phyloP scores from a whole-genome alignment of 306 rosid genomes.

The Trifolium dubium region DNA sequence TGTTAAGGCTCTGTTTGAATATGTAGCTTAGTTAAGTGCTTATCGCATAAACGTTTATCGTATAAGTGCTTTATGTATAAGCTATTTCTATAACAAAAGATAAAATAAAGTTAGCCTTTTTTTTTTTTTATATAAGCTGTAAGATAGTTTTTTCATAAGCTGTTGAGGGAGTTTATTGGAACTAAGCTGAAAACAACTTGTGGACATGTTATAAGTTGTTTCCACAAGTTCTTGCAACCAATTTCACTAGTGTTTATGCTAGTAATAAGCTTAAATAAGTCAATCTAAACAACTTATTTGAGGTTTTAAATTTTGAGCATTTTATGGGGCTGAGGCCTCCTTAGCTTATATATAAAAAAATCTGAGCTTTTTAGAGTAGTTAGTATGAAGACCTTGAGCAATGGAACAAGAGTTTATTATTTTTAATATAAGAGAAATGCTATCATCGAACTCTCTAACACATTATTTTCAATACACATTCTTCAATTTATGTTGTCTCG shows the following conservation, averaged over 20 bases:
- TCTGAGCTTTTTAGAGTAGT: not conserved
- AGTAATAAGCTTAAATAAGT: not conserved
- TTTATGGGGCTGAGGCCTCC: not conserved
- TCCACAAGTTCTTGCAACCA: not conserved
- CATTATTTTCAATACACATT: not conserved
- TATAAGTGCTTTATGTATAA: not conserved
- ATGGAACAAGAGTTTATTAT: not conserved
- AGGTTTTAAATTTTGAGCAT: not conserved
- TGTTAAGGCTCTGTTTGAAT: not conserved
- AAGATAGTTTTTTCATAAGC: not conserved
- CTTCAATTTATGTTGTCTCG: not conserved
- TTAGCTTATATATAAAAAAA: too few species aligned
- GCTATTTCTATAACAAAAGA: not conserved
- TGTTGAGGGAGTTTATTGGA: not conserved
- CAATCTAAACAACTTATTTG: not conserved
- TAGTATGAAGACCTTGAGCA: not conserved
- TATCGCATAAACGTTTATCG: not conserved
- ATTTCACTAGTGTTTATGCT: not conserved
- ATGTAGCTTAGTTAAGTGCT: not conserved
- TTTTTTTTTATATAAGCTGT: not conserved
- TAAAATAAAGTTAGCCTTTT: not conserved
- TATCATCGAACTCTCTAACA: not conserved
- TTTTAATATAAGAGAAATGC: not conserved
- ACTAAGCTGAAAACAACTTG: not conserved
- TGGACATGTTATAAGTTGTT: not conserved